A percentile compares a stretch with the other conserved stretches of the same genome.
phyloP scores from a whole-genome alignment of 495 filamentous ascomycete genomes.

The Aspergillus sclerotiicarbonarius region DNA sequence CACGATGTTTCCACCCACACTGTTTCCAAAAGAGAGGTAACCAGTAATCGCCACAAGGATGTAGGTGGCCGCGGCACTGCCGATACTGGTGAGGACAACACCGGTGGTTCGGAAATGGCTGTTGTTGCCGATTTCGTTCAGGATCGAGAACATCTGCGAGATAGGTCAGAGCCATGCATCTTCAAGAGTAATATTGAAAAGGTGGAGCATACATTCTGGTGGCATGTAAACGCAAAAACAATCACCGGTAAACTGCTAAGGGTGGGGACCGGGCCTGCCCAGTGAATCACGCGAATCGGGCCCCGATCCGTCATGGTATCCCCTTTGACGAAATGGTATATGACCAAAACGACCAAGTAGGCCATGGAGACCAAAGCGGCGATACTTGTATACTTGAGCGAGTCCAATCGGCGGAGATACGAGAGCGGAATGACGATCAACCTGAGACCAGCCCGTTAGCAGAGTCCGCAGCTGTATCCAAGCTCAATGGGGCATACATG shows the following conservation, averaged over 20 bases:
- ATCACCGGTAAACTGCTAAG: slow-evolving; percentile 90
- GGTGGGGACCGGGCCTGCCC: slow-evolving; percentile 73
- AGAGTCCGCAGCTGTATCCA: slow-evolving; percentile 7
- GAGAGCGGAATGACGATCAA: slow-evolving; percentile 91
- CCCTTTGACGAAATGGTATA: slow-evolving; percentile 80
- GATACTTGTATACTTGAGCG: slow-evolving; percentile 94
- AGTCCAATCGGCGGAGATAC: slow-evolving; percentile 87
- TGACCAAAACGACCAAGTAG: slow-evolving; percentile 86
- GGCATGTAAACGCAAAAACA: slow-evolving; percentile 97
- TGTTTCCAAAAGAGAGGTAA: slow-evolving; percentile 90
- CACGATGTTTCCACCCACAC: slow-evolving; percentile 86
- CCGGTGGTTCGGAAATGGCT: slow-evolving; percentile 75
- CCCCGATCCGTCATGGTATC: slow-evolving; percentile 74
- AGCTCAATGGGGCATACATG: slow-evolving; percentile 55
- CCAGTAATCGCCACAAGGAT: slow-evolving; percentile 91
- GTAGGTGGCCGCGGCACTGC: slow-evolving; percentile 75
- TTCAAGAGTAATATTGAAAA: too few relatives aligned
- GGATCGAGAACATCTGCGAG: slow-evolving; percentile 90
- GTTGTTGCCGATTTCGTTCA: slow-evolving; percentile 90
- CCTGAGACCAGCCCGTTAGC: slow-evolving; percentile 45
- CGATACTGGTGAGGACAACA: slow-evolving; percentile 81
- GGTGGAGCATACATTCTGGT: slow-evolving; percentile 74
- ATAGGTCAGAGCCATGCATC: not conserved
- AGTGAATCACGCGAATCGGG: slow-evolving; percentile 67
- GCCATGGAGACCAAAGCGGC: slow-evolving; percentile 89